Percentiles rank a stretch among this genome's conserved stretches.
Conservation (phyloP, 768 basidiomycete species). For the Russula sp. region DNA sequence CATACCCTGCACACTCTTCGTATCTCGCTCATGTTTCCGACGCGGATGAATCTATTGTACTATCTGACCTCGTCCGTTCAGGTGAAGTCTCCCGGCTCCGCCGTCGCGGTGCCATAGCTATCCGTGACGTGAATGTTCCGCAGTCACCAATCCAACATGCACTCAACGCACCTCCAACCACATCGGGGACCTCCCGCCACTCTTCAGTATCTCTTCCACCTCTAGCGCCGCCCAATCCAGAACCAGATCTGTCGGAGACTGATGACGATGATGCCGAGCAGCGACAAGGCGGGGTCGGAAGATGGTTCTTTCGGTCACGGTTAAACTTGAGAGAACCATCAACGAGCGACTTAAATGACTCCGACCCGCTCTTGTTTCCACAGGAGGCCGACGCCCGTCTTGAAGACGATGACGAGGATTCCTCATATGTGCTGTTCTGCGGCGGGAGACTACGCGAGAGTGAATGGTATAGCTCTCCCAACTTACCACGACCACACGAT, state of each 20-base stretch:
- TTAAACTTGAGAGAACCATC: slow-evolving; percentile 16
- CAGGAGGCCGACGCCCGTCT: slow-evolving; percentile 26
- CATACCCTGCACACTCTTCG: slow-evolving; percentile 7
- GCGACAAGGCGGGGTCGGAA: slow-evolving; percentile 18
- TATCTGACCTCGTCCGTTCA: slow-evolving; percentile 70
- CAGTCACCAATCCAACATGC: slow-evolving; percentile 16
- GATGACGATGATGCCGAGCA: slow-evolving; percentile 22
- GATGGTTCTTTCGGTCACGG: slow-evolving; percentile 24
- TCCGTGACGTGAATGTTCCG: slow-evolving; percentile 37
- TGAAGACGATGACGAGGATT: slow-evolving; percentile 34
- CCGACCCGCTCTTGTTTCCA: slow-evolving; percentile 23
- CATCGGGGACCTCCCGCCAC: slow-evolving; percentile 3
- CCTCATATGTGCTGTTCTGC: slow-evolving; percentile 43
- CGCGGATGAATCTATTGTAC: slow-evolving; percentile 64
- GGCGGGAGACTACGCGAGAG: slow-evolving; percentile 33
- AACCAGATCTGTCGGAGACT: slow-evolving; percentile 20
- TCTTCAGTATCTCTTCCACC: slow-evolving; percentile 9
- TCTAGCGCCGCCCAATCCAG: slow-evolving; percentile 11
- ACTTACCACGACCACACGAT: slow-evolving; percentile 34
- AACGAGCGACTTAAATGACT: slow-evolving; percentile 13
- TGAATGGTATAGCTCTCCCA: slow-evolving; percentile 27
- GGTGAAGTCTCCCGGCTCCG: slow-evolving; percentile 72
- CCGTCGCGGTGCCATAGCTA: slow-evolving; percentile 68
- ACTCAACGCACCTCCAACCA: slow-evolving; percentile 13
- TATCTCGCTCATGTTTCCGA: slow-evolving; percentile 38